Conservation (phyloP, 768 basidiomycete species). For the Tulasnella sp. region DNA sequence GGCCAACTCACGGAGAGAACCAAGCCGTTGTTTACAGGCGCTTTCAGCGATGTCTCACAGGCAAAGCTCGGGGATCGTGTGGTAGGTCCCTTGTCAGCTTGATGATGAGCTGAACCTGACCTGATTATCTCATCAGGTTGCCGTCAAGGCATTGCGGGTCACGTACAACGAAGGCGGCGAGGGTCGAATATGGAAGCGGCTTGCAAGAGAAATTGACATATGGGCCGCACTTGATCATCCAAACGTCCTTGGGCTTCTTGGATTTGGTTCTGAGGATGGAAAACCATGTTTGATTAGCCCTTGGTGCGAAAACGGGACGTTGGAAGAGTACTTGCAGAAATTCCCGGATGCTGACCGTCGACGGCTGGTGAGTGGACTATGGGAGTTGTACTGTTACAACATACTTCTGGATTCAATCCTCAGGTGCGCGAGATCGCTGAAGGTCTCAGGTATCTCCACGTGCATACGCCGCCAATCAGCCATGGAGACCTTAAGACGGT, state of each 20-base stretch:
- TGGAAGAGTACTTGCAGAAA: slow-evolving; percentile 47
- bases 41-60: neutral
- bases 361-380: slow-evolving; percentile 41
- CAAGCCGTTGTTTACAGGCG: neutral
- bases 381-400: neutral
- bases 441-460: slow-evolving; percentile 31
- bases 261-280: neutral
- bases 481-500: slow-evolving; percentile 32
- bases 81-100: neutral
- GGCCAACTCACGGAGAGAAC: neutral
- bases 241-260: neutral
- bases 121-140: neutral
- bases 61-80: neutral
- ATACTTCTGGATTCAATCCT: neutral
- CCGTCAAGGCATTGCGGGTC: neutral
- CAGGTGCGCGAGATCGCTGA: slow-evolving; percentile 26
- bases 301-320: slow-evolving; percentile 55
- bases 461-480: slow-evolving; percentile 19
- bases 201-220: neutral
- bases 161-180: no score
- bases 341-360: slow-evolving; percentile 46
- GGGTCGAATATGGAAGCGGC: neutral
- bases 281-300: slow-evolving; percentile 52
- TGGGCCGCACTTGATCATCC: neutral
- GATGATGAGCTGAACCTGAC: neutral